These are phyloP conservation scores for Pestalotiopsis sp. DNA, from an alignment of 2,329 filamentous ascomycete genomes.

Conservation along the genomic window DNA sequence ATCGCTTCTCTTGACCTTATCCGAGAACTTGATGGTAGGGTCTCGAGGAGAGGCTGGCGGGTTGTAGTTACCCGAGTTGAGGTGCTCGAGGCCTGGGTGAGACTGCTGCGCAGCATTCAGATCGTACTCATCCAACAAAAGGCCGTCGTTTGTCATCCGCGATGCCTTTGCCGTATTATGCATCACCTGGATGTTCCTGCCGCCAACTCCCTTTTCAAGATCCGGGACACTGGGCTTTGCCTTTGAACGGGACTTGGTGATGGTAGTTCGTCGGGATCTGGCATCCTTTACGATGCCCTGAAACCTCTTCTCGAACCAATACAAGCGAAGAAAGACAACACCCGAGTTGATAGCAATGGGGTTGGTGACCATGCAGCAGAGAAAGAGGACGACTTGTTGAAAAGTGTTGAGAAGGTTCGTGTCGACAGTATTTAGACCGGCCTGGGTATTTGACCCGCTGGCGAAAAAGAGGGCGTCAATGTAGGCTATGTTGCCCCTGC, in stretches of 20 bases:
- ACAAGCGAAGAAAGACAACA: slow-evolving; percentile 89
- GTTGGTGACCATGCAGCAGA: slow-evolving; percentile 72
- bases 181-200: slow-evolving; percentile 66
- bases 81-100: slow-evolving; percentile 19
- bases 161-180: slow-evolving; percentile 54
- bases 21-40: slow-evolving; percentile 67
- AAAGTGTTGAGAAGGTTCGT: slow-evolving; percentile 68
- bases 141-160: slow-evolving; percentile 62
- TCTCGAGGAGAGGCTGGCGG: slow-evolving; percentile 17
- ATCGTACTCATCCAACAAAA: slow-evolving; percentile 44
- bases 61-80: slow-evolving; percentile 13
- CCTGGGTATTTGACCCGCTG: slow-evolving; percentile 86
- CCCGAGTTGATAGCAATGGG: slow-evolving; percentile 82
- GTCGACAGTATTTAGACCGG: slow-evolving; percentile 81
- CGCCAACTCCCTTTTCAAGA: slow-evolving; percentile 65
- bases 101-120: slow-evolving; percentile 27
- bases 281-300: slow-evolving; percentile 79
- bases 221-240: slow-evolving; percentile 42
- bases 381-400: slow-evolving; percentile 72
- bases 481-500: slow-evolving; percentile 64
- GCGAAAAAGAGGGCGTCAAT: slow-evolving; percentile 89
- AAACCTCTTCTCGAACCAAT: slow-evolving; percentile 98
- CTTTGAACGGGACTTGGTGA: slow-evolving; percentile 62
- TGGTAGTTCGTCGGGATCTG: slow-evolving; percentile 61
- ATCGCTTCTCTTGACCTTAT: slow-evolving; percentile 63